These are phyloP conservation scores for Waltiozyma sp. DNA, from an alignment of 1,139 yeast genomes.

Conservation along the genomic window DNA sequence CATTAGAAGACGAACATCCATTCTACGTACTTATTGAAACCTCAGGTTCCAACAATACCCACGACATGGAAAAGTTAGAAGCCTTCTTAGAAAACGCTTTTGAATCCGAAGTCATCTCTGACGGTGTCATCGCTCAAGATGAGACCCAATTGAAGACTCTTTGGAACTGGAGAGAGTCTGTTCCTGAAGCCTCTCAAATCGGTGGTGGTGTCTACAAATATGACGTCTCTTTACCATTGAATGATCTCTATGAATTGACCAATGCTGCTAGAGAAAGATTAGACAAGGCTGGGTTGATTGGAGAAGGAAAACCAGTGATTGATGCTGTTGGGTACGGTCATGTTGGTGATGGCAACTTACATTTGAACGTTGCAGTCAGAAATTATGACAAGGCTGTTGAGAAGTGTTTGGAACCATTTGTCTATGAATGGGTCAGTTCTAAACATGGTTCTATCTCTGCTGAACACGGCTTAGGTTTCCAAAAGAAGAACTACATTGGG, in stretches of 20 bases:
- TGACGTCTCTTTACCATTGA: constrained; percentile 83
- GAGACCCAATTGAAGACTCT: constrained; percentile 72
- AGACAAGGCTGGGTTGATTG: constrained; percentile 45
- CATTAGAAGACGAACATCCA: constrained; percentile 73
- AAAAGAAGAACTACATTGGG: constrained; percentile 78
- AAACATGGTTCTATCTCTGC: constrained; percentile 85
- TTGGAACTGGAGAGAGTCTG: constrained; percentile 93
- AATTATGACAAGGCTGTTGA: constrained; percentile 70
- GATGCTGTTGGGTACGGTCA: constrained; percentile 93
- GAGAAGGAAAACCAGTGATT: constrained; percentile 68
- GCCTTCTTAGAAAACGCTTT: constrained; percentile 70
- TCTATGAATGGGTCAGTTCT: constrained; percentile 78
- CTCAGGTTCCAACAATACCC: constrained; percentile 83
- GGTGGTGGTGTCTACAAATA: constrained; percentile 95
- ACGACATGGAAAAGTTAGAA: constrained; percentile 71
- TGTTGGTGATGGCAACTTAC: constrained; percentile 92
- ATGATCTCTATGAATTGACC: constrained; percentile 69
- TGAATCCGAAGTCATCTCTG: constrained; percentile 75
- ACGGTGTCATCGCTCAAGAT: constrained; percentile 94
- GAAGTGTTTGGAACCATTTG: constrained; percentile 76
- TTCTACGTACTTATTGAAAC: constrained; percentile 89
- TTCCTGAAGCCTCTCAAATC: constrained; percentile 79
- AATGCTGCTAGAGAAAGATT: constrained; percentile 58
- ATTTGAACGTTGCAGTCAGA: constrained; percentile 85
- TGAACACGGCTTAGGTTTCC: constrained; percentile 96